A percentile compares a stretch with the other conserved stretches of the same genome.
phyloP scores from a whole-genome alignment of 1,284 basidiomycete genomes.

The Moesziomyces antarcticus region DNA sequence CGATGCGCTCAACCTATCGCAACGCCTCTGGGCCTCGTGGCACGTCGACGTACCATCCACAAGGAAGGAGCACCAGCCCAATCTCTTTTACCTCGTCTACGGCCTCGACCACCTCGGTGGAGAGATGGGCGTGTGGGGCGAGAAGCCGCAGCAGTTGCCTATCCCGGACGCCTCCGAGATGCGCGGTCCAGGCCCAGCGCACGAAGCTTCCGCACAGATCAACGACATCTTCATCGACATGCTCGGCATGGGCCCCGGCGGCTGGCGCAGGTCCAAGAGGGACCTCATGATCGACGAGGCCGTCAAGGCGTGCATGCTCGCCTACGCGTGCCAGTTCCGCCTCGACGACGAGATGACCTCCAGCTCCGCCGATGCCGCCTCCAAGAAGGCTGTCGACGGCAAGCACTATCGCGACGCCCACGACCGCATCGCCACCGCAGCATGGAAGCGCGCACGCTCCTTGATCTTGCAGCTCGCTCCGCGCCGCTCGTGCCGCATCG shows the following conservation, averaged over 20 bases:
- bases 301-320: constrained; percentile 50
- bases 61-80: constrained; percentile 44
- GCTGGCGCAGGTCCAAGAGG: constrained; percentile 41
- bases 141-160: constrained; percentile 26
- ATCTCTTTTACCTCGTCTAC: constrained; percentile 50
- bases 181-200: constrained; percentile 9
- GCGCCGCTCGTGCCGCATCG: constrained; percentile 34
- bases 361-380: constrained; percentile 22
- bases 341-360: constrained; percentile 48
- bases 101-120: constrained; percentile 50
- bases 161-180: background rate
- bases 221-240: constrained; percentile 28
- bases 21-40: constrained; percentile 49
- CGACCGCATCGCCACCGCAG: constrained; percentile 47
- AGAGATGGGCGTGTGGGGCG: constrained; percentile 50
- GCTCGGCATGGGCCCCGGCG: constrained; percentile 38
- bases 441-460: constrained; percentile 46
- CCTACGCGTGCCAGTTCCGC: constrained; percentile 50
- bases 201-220: constrained; percentile 36
- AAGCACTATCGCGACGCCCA: constrained; percentile 45
- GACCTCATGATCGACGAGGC: constrained; percentile 51
- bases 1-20: constrained; percentile 34
- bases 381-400: constrained; percentile 24
- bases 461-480: constrained; percentile 48
- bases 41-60: constrained; percentile 43